Conservation (phyloP, 345 rosid species). For the Syzygium aqueum region DNA sequence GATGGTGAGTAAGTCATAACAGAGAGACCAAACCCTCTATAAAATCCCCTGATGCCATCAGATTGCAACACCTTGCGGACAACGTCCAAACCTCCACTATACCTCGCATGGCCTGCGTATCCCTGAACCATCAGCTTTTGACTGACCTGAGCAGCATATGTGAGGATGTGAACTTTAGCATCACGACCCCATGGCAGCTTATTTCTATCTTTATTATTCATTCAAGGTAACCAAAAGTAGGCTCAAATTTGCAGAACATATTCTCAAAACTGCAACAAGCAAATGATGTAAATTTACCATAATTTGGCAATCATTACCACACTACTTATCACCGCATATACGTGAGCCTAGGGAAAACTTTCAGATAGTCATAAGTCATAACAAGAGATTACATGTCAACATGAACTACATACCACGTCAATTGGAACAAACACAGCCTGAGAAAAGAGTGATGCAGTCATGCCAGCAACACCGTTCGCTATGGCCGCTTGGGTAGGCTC, state of each 20-base stretch:
- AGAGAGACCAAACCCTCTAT: slow-evolving; percentile 93
- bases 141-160: slow-evolving; percentile 53
- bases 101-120: slow-evolving; percentile 79
- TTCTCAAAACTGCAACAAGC: not conserved
- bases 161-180: not conserved
- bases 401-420: slow-evolving; percentile 62
- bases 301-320: not conserved
- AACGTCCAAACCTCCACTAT: slow-evolving; percentile 91
- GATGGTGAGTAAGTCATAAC: slow-evolving; percentile 94
- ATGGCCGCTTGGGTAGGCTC: slow-evolving; percentile 88
- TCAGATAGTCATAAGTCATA: not conserved
- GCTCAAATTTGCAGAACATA: not conserved
- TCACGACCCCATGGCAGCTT: not conserved
- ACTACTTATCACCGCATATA: not conserved
- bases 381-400: not conserved
- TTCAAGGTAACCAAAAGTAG: not conserved
- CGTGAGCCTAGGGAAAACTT: not conserved
- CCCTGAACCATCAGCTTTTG: slow-evolving; percentile 99
- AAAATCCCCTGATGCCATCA: slow-evolving; percentile 81
- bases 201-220: not conserved
- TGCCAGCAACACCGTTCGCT: slow-evolving; percentile 94
- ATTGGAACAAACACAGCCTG: slow-evolving; percentile 93
- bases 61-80: slow-evolving; percentile 65
- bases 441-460: slow-evolving; percentile 77
- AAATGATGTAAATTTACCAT: not conserved